Percentiles rank a stretch among this genome's conserved stretches.
Conservation (phyloP, 2,329 filamentous ascomycete genomes). For the Arthrobotrys iridis region DNA sequence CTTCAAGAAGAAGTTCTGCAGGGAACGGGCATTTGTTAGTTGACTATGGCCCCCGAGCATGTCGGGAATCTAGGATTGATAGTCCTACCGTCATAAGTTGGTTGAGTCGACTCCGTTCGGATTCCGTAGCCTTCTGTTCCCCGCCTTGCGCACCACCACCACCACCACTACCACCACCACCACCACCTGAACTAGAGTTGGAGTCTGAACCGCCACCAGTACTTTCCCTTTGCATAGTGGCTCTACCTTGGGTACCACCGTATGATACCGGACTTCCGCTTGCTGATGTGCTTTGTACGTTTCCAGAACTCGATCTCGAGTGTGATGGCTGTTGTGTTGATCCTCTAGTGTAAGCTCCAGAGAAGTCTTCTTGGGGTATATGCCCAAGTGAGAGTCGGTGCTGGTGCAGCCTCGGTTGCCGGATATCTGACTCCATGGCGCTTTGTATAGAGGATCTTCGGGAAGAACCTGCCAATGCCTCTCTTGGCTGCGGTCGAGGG, state of each 20-base stretch:
- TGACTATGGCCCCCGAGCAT: neutral
- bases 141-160: conserved; percentile 30
- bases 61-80: neutral
- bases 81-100: conserved; percentile 52
- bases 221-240: conserved; percentile 33
- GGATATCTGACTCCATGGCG: conserved; percentile 54
- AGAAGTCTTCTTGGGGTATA: conserved; percentile 47
- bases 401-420: conserved; percentile 51
- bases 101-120: conserved; percentile 48
- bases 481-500: conserved; percentile 28
- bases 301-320: conserved; percentile 51
- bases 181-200: conserved; percentile 42
- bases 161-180: too few species aligned
- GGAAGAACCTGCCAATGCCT: neutral
- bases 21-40: conserved; percentile 1
- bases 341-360: conserved; percentile 39
- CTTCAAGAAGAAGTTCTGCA: conserved; percentile 54
- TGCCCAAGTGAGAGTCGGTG: conserved; percentile 47
- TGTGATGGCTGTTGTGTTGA: conserved; percentile 51
- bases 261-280: conserved; percentile 51
- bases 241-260: conserved; percentile 36
- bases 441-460: conserved; percentile 48
- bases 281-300: conserved; percentile 45
- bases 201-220: conserved; percentile 43
- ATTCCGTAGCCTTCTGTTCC: conserved; percentile 49